Evolutionary conservation across 2,329 filamentous ascomycete species (phyloP), one percentile per base, ranked within the genome.

Genomic region (Colletotrichum sp.): DNA sequence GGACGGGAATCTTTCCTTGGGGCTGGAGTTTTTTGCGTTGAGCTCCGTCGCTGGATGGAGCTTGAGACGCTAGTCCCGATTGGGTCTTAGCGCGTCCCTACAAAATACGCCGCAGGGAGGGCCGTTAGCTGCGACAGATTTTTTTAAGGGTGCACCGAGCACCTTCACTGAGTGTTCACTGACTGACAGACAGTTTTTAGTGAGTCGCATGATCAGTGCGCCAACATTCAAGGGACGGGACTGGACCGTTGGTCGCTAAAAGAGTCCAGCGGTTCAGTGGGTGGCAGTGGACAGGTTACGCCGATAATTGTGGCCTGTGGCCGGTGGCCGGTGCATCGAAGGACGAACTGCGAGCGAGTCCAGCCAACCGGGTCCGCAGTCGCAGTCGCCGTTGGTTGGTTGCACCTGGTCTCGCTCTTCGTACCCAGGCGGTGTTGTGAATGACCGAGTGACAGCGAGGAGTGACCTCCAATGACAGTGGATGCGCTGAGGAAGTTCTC

Each of bases 1-100:
- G 64, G 83, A 79, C 81, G 72, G 75, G 78, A 83, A 83, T 83
- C 74, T 76, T 76, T 83, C 80, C 80, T 85, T 85, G 83, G 84
- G 84, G 84, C 82, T 84, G 80, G 80, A 81, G 82, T 84, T 85
- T 85, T 85, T 85, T 84, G 81, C 81, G 84, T 85, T 85, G 84
- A 85, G 84, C 84, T 85, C 82, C 81, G 81, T 82, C 79, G 81
- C 79, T 80, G 79, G 80, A 82, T 82, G 80, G 79, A 82, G 81
- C 81, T 81, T 78, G 78, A 71, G 71, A 78, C 79, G 77, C 81
- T 83, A 84, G 77, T 76, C 83, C 83, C 70, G 67, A 81, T 83
- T 81, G 76, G 82, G 78, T 0, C 6, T 30, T 79, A 77, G 77
- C 39, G 72, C 39, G 32, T 68, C 77, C 74, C 78, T 78, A 78